phyloP scores from a whole-genome alignment of 1,284 basidiomycete species.

The Volvariella volvacea region DNA sequence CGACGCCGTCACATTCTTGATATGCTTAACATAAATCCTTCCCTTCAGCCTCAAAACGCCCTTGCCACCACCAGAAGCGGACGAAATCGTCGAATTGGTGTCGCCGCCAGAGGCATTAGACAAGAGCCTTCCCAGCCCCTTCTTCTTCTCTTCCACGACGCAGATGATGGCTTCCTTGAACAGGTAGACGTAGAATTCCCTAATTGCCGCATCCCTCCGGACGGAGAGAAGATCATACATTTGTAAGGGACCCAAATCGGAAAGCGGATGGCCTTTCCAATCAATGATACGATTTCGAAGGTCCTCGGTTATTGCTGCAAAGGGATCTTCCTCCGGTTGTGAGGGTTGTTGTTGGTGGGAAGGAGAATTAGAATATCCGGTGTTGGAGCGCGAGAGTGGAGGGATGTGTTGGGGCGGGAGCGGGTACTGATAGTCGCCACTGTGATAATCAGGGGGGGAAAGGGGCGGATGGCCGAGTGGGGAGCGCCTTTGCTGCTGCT shows the following conservation, averaged over 20 bases:
- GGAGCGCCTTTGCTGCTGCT: constrained; percentile 11
- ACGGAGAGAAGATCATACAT: constrained; percentile 91
- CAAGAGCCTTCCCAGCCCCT: constrained; percentile 65
- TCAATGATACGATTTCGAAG: constrained; percentile 84
- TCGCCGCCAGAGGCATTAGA: constrained; percentile 43
- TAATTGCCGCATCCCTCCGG: constrained; percentile 77
- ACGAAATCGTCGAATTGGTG: constrained; percentile 39
- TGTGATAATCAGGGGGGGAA: background rate
- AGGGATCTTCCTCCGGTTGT: constrained; percentile 53
- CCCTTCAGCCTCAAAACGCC: constrained; percentile 89
- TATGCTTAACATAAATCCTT: constrained; percentile 90
- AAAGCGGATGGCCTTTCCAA: constrained; percentile 88
- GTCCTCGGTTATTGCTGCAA: constrained; percentile 79
- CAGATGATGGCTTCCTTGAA: constrained; percentile 97
- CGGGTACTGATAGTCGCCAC: constrained; percentile 15
- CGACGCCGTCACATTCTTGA: constrained; percentile 79
- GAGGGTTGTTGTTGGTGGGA: background rate
- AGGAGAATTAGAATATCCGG: background rate
- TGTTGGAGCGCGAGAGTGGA: constrained; percentile 12
- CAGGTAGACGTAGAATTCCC: constrained; percentile 92
- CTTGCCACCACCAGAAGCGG: constrained; percentile 44
- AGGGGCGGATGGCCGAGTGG: constrained; percentile 11
- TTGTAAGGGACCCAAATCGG: constrained; percentile 80
- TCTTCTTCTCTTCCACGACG: constrained; percentile 90
- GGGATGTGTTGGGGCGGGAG: constrained; percentile 20